Evolutionary conservation across 495 filamentous ascomycete genomes (phyloP).

Genomic region (Lepraria neglecta): DNA sequence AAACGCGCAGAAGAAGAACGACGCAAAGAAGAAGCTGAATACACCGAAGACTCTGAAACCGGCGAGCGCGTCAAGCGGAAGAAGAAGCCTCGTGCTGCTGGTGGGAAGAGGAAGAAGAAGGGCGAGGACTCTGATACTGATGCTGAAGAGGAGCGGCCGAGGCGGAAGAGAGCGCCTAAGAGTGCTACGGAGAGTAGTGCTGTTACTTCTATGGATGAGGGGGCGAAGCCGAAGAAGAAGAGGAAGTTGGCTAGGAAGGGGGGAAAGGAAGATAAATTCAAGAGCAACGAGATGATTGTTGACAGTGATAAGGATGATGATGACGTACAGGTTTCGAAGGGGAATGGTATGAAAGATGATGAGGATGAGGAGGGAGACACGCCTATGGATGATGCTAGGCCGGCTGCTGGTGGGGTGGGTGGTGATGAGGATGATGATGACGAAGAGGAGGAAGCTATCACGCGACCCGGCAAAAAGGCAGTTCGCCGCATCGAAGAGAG

Average conservation of each 20-base stretch:
- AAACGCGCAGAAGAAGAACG: constrained; percentile 67
- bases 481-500: constrained; percentile 19
- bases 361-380: constrained; percentile 18
- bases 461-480: constrained; percentile 13
- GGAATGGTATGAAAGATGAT: constrained; percentile 30
- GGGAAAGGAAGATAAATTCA: constrained; percentile 54
- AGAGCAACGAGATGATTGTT: constrained; percentile 72
- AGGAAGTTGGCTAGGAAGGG: constrained; percentile 52
- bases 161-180: constrained; percentile 32
- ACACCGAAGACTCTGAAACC: constrained; percentile 69
- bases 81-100: constrained; percentile 51
- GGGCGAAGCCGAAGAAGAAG: constrained; percentile 47
- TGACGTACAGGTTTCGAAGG: constrained; percentile 37
- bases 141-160: constrained; percentile 32
- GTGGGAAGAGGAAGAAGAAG: constrained; percentile 64
- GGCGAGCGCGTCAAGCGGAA: constrained; percentile 68
- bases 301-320: constrained; percentile 61
- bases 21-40: constrained; percentile 58
- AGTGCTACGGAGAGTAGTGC: constrained; percentile 17
- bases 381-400: constrained; percentile 11
- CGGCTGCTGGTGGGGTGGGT: neutral
- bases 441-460: constrained; percentile 14
- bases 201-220: constrained; percentile 22
- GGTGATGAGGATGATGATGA: constrained; percentile 13
- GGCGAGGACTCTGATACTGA: constrained; percentile 47